These are phyloP conservation scores for Hansfordia pulvinata DNA, from an alignment of 2,329 filamentous ascomycete species.

Conservation along the genomic window DNA sequence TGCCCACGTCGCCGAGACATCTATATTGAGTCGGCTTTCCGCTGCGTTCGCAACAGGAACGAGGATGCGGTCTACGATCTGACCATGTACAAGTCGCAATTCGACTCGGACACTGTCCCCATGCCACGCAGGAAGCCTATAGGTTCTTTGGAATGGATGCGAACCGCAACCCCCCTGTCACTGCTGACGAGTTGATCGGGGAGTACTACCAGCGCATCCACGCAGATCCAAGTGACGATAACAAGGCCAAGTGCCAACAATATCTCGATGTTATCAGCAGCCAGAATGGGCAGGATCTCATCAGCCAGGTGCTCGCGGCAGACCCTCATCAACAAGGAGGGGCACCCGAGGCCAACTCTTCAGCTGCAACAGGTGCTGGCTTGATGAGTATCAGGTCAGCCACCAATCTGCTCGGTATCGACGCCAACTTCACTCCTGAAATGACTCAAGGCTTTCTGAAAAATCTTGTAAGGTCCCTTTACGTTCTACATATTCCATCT, in stretches of 20 bases:
- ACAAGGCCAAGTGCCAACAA: constrained; percentile 6
- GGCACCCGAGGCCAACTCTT: too few relatives aligned
- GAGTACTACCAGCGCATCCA: constrained; percentile 8
- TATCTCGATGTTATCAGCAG: constrained; percentile 13
- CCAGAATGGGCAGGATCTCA: constrained; percentile 9
- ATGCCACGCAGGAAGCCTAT: constrained; percentile 7
- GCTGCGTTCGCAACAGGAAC: constrained; percentile 10
- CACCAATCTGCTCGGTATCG: constrained; percentile 10
- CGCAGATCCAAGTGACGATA: constrained; percentile 3
- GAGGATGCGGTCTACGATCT: constrained; percentile 12
- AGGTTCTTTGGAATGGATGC: constrained; percentile 14
- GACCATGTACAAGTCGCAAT: constrained; percentile 13
- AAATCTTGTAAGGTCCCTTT: constrained; percentile 12
- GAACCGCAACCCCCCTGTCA: constrained; percentile 3
- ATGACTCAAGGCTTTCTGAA: constrained; percentile 13
- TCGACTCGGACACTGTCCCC: constrained; percentile 7
- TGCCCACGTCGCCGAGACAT: constrained; percentile 10
- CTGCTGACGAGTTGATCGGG: too few relatives aligned
- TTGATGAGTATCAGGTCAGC: constrained; percentile 13
- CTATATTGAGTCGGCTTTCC: constrained; percentile 12
- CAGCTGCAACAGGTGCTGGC: constrained; percentile 4
- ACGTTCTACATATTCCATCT: too few relatives aligned
- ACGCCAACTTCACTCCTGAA: constrained; percentile 11
- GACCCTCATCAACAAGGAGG: not conserved
- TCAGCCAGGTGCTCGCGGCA: constrained; percentile 6